Base-by-base conservation (phyloP, 2,329 filamentous ascomycete genomes). In the Elsinoe perseae region DNA sequence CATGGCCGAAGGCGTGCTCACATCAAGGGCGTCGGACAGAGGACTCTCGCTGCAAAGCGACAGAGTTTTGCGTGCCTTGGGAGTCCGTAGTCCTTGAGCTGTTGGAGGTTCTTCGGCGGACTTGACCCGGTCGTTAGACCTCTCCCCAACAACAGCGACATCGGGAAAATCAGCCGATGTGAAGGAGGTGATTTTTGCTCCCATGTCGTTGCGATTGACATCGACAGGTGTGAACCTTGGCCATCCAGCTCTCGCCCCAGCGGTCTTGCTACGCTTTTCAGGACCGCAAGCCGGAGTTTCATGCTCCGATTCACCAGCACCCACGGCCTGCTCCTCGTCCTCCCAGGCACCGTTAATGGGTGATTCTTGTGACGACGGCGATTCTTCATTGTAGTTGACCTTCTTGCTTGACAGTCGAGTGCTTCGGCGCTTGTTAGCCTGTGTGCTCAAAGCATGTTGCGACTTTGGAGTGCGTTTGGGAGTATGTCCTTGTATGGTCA, bases 21-120 rank as follows among this genome's bases (percentile, higher is more conserved):
- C 48, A 52, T 52, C 48, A 30, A 52, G 28, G 20, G 48, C 48
- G 8, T 52, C 48, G 6, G 48, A 52, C 18, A 52, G 25, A 38
- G 48, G 23, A 20, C 48, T 52, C 10, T 52, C 48, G n/a, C 32
- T 38, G 3, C n/a, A 16, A 5, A 9, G 18, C 5, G 40, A 44
- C 4, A 12, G 25, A 14, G 14, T 27, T 18, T 34, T 50, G 2
- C 44, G 44, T 9, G 21, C n/a, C 20, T 38, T 52, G 48, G n/a
- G 21, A 7, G 30, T 18, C 28, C 32, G 20, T 10, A 9, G 2
- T 27, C 32, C 18, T 3, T 10, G 14, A 12, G 12, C 5, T 12
- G 16, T 18, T 50, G 18, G 40, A 20, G n/a, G 40, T 18, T 43
- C 40, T 4, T 3, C 9, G 4, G 4, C 4, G 10, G 16, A 43